Base-by-base conservation (phyloP, 1,139 yeast species). In the Yamadazyma atlantica region DNA sequence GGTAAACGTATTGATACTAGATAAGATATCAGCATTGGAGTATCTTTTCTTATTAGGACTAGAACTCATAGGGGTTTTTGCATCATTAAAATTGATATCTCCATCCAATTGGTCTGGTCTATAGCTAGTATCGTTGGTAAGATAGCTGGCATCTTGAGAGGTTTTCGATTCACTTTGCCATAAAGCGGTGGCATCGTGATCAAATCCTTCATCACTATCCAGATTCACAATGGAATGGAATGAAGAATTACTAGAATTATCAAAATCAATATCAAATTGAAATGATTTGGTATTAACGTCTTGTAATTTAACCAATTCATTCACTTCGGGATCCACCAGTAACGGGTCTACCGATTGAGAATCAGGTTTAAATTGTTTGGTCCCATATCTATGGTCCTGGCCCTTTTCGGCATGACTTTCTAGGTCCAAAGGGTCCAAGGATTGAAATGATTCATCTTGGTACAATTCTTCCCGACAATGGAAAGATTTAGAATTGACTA, bases 231-330 rank as follows among this genome's bases (percentile, higher is more conserved):
- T 23, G 3, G 45, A 42, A 27, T 42, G 45, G 31, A 36, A 42
- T 18, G 42, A 37, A 1, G 41, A 33, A 8, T 28, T 16, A 6
- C 39, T 34, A 11, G 43, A 36, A 8, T 24, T 25, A 29, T 45
- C 44, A 7, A 47, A 26, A 29, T 41, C 38, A 21, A 48, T 33
- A 24, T 47, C 38, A 29, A 47, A 47, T 30, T 44, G 45, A 30
- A 48, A 46, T 9, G 51, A 44, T 33, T 42, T 40, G 16, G 48
- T 41, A 32, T 48, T 46, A 17, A 46, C 37, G 8, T 49, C 50
- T 24, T 42, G 34, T 10, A 46, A 36, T 18, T 48, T 37, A 10
- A 45, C 42, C 25, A 48, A 38, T 28, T 44, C 42, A 31, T 42
- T 42, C 24, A 48, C 42, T 26, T 38, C 44, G 4, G 48, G 44